Conservation (phyloP, 2,329 filamentous ascomycete genomes). For the Colletotrichum navitas region DNA sequence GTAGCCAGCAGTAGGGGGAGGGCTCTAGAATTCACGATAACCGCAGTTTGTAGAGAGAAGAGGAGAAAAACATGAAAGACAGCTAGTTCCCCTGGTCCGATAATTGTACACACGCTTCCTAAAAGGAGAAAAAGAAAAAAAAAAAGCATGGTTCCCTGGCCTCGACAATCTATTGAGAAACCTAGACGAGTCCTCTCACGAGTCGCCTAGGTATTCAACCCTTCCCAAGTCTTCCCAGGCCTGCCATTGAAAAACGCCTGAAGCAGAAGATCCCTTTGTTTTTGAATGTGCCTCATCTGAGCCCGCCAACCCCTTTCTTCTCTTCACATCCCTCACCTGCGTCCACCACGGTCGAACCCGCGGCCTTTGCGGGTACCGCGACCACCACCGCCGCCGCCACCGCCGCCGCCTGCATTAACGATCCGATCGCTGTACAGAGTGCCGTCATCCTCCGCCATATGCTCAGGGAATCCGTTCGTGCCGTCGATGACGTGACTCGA, state of each 20-base stretch:
- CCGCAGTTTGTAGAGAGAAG: background rate
- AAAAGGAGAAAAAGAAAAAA: background rate
- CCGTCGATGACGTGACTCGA: constrained; percentile 65
- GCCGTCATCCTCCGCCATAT: constrained; percentile 55
- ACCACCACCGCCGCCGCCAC: background rate
- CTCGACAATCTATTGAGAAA: background rate
- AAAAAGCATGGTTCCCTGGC: background rate
- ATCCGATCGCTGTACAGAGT: constrained; percentile 66
- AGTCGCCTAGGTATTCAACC: constrained; percentile 14
- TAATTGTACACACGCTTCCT: constrained; percentile 1
- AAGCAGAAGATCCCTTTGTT: background rate
- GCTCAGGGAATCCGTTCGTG: constrained; percentile 65
- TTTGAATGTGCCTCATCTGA: background rate
- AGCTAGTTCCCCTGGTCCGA: background rate
- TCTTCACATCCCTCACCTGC: constrained; percentile 5
- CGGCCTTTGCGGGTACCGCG: constrained; percentile 44
- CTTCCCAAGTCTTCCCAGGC: background rate
- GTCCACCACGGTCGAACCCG: constrained; percentile 37
- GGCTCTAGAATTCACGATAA: background rate
- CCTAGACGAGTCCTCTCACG: background rate
- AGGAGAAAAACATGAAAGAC: background rate
- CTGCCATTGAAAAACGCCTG: constrained; percentile 8
- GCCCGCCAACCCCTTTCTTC: background rate
- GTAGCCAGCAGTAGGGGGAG: background rate
- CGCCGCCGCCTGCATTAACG: constrained; percentile 43